phyloP scores from a whole-genome alignment of 2,329 filamentous ascomycete species.

The Cercospora sp. region DNA sequence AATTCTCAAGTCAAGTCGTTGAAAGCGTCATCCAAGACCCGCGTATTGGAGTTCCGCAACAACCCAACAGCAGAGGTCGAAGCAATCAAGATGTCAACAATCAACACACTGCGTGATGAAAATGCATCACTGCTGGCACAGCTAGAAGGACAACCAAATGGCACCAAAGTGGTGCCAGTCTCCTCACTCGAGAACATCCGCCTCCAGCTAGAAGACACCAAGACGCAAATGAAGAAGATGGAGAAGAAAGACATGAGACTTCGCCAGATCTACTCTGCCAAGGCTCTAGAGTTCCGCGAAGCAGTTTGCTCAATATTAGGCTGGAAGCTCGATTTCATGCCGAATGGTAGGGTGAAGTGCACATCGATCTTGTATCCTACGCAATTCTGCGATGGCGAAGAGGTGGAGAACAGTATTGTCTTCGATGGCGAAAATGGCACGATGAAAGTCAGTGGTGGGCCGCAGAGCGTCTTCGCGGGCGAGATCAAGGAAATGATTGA shows the following conservation, averaged over 20 bases:
- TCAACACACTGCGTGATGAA: constrained; percentile 75
- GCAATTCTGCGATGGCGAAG: constrained; percentile 45
- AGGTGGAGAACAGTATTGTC: constrained; percentile 62
- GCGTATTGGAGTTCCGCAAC: constrained; percentile 81
- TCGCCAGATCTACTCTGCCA: constrained; percentile 88
- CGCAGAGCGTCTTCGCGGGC: constrained; percentile 78
- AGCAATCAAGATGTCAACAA: constrained; percentile 77
- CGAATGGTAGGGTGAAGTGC: constrained; percentile 93
- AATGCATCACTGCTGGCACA: constrained; percentile 74
- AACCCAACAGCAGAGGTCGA: constrained; percentile 89
- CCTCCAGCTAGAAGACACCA: constrained; percentile 67
- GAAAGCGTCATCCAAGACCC: constrained; percentile 70
- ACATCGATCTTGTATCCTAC: constrained; percentile 77
- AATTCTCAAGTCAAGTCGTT: constrained; percentile 70
- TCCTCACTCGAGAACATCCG: constrained; percentile 74
- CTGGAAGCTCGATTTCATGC: constrained; percentile 93
- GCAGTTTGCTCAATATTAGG: constrained; percentile 88
- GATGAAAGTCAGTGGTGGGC: constrained; percentile 95
- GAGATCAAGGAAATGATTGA: constrained; percentile 84
- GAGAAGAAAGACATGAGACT: constrained; percentile 83
- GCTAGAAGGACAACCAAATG: constrained; percentile 52
- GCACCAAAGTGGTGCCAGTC: constrained; percentile 67
- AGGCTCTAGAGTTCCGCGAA: constrained; percentile 92
- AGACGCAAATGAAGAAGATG: constrained; percentile 55
- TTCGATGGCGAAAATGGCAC: constrained; percentile 93